A percentile compares a stretch with the other conserved stretches of the same genome.
phyloP scores from a whole-genome alignment of 179 eudicot species.

The Beta macrorhiza region DNA sequence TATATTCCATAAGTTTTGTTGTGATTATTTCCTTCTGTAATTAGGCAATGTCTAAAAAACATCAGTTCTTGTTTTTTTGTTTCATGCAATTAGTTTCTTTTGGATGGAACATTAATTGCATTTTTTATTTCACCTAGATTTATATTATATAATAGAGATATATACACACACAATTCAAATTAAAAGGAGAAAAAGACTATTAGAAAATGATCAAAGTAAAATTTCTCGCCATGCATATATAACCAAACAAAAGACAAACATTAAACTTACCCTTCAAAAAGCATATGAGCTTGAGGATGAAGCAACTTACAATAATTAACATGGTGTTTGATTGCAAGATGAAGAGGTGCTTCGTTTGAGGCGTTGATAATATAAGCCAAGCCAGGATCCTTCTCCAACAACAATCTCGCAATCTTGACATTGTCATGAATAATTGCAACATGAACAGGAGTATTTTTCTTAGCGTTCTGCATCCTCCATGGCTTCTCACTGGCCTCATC shows the following conservation, averaged over 20 bases:
- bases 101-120: too few relatives aligned
- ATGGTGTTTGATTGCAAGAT: slow-evolving; percentile 19
- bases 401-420: slow-evolving; percentile 4
- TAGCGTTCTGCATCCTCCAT: slow-evolving; percentile 1
- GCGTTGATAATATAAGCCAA: neutral
- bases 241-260: neutral
- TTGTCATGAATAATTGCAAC: slow-evolving; percentile 18
- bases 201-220: too few relatives aligned
- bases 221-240: too few relatives aligned
- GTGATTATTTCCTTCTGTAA: too few relatives aligned
- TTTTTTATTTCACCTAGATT: too few relatives aligned
- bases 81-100: too few relatives aligned
- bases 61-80: too few relatives aligned
- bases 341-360: slow-evolving; percentile 19
- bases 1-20: too few relatives aligned
- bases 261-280: neutral
- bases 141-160: too few relatives aligned
- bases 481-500: neutral
- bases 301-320: neutral
- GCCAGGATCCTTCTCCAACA: slow-evolving; percentile 1
- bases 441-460: slow-evolving; percentile 11
- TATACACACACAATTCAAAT: too few relatives aligned
- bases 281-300: neutral
- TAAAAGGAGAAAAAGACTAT: too few relatives aligned
- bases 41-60: too few relatives aligned